Evolutionary conservation across 139 green algal genomes (phyloP), one percentile per base, ranked within the genome.

Genomic region (Haematococcus sp.): DNA sequence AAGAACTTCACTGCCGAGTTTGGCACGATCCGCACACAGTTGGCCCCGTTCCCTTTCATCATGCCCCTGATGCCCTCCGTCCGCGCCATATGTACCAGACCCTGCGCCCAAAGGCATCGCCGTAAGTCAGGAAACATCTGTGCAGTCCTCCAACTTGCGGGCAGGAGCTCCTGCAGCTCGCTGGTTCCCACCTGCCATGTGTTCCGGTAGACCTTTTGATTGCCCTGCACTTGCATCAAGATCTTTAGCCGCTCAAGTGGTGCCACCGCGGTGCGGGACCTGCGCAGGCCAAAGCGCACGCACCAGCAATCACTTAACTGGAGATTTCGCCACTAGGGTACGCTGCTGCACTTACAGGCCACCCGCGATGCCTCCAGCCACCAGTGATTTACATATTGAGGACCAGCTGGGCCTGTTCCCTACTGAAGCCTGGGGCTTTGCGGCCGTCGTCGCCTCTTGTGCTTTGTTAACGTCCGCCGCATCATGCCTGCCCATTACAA

Each of bases 1-100:
- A 98, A 79, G 73, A 99, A 99, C 85, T 99, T 99, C 68, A 98
- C 92, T 0, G 96, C 96, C 16, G 82, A 92, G 84, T 99, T 99
- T 59, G 96, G 96, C 9, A 99, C 83, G 78, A 99, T 99, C 68
- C 96, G 90, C 22, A 97, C 86, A 69, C 96, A 99, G 84, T 99
- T 99, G 25, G 96, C 95, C 46, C 94, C 92, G 78, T 99, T 99
- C 74, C 96, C 96, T 75, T 95, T 95, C 79, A 99, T 95, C 83
- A 98, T 90, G 33, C 93, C 66, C 15, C 46, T 33, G 3, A 99
- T 32, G 4, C 95, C 95, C 35, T 98, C 95, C 0, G 77, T 89
- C 16, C 73, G 71, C 0, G 80, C 85, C 83, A 99, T 99, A 32
- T 92, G 82, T 16, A 88, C 40, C 2, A 95, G 82, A n/a, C 93